Evolutionary conservation across 768 basidiomycete genomes (phyloP).

Genomic region (Pholiota microspora): DNA sequence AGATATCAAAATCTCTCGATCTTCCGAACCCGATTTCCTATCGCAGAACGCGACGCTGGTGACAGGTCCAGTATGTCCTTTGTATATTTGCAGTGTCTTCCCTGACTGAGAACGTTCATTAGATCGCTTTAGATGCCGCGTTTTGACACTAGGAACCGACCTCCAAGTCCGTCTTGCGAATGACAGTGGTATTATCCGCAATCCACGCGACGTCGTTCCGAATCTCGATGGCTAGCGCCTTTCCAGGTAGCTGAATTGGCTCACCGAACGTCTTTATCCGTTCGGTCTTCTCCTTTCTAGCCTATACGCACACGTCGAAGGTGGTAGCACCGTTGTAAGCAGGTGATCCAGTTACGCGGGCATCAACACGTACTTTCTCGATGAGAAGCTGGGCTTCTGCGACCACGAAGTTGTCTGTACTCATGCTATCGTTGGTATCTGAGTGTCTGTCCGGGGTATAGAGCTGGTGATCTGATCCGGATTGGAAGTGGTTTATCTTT

Average conservation of each 20-base stretch:
- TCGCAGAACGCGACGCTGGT: slow-evolving; percentile 75
- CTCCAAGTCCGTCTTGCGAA: slow-evolving; percentile 74
- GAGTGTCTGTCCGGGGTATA: not conserved
- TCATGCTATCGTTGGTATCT: slow-evolving; percentile 7
- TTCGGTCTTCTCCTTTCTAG: slow-evolving; percentile 71
- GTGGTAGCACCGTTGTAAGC: not conserved
- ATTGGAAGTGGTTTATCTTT: not conserved
- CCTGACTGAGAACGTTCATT: slow-evolving; percentile 55
- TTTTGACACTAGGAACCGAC: slow-evolving; percentile 34
- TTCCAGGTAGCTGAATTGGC: slow-evolving; percentile 76
- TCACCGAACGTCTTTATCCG: slow-evolving; percentile 69
- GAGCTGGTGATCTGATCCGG: not conserved
- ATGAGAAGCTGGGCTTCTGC: slow-evolving; percentile 69
- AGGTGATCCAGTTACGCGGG: not conserved
- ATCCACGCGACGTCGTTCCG: slow-evolving; percentile 74
- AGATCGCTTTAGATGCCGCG: not conserved
- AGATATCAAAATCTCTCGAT: slow-evolving; percentile 65
- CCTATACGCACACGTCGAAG: slow-evolving; percentile 34
- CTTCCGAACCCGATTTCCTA: slow-evolving; percentile 33
- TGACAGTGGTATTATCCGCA: slow-evolving; percentile 80
- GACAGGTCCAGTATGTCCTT: slow-evolving; percentile 87
- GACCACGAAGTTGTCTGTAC: slow-evolving; percentile 58
- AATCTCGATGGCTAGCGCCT: slow-evolving; percentile 70
- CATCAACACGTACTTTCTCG: slow-evolving; percentile 44
- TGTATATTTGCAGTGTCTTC: slow-evolving; percentile 70